Base-by-base conservation (phyloP, 257 asterid genomes). In the Cinchona pubescens region DNA sequence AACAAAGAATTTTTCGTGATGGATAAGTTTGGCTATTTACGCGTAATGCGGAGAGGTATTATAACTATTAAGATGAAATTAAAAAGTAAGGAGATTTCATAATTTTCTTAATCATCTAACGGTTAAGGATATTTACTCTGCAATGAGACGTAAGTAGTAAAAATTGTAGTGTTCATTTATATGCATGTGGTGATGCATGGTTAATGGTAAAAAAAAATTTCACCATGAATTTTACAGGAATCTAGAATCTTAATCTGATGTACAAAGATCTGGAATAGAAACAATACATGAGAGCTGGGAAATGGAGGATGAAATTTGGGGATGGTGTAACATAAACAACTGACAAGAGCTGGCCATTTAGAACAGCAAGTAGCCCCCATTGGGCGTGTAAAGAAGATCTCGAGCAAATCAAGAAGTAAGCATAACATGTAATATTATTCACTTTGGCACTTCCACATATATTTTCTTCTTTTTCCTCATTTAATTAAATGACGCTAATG, bases 341-440 rank as follows among this genome's bases (percentile, higher is more conserved):
- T 38, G 16, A 25, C 72, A 14, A 37, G 75, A 53, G 16, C 25
- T 72, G n/a, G 37, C 15, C 4, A 38, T 38, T 38, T 38, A 73
- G 69, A 58, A n/a, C 65, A 34, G 67, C 42, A 71, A 34, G 69
- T 29, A 60, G 77, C 29, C 29, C 69, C 60, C 70, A 43, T 70
- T 29, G 46, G 46, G 35, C 34, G 43, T 51, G 53, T 61, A 42
- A 5, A 43, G 55, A 73, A 73, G 25, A 34, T 60, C 69, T 60
- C 15, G 18, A 40, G 30, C 15, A 59, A 37, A 56, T 32, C 56
- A 56, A 23, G 68, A 63, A 15, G 43, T 62, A 56, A 38, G 42
- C n/a, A 34, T 23, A 0, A 12, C 34, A 13, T 9, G 7, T 9
- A 37, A 35, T 71, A 25, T n/a, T 71, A 65, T 53, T 71, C 66